Evolutionary conservation across 2,329 filamentous ascomycete species (phyloP).

Genomic region (Botrytis tulipae): DNA sequence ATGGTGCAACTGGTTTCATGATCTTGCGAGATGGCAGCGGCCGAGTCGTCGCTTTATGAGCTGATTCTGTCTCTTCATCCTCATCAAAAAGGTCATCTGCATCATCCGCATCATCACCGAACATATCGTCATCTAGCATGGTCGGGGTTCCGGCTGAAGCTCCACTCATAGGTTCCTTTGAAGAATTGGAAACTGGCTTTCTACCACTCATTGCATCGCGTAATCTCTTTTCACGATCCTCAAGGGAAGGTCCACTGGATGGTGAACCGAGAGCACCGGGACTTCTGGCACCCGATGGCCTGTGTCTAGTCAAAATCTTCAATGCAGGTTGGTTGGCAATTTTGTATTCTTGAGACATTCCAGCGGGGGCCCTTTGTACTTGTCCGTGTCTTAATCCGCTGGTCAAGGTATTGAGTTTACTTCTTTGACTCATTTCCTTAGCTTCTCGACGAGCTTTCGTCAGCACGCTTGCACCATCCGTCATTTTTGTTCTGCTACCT

Average conservation of each 20-base stretch:
- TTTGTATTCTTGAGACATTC: slow-evolving; percentile 54
- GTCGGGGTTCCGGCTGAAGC: slow-evolving; percentile 9
- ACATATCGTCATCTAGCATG: slow-evolving; percentile 29
- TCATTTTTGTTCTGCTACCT: slow-evolving; percentile 53
- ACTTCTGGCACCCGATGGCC: slow-evolving; percentile 26
- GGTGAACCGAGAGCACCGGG: slow-evolving; percentile 26
- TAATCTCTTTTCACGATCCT: slow-evolving; percentile 41
- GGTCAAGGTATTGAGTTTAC: slow-evolving; percentile 46
- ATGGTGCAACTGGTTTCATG: slow-evolving; percentile 2
- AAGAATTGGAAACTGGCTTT: slow-evolving; percentile 5
- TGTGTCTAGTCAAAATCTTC: slow-evolving; percentile 39
- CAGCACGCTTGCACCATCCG: slow-evolving; percentile 53
- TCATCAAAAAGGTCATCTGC: slow-evolving; percentile 34
- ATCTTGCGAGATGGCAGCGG: slow-evolving; percentile 19
- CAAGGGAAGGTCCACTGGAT: slow-evolving; percentile 28
- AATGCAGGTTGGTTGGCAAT: slow-evolving; percentile 43
- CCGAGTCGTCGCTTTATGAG: slow-evolving; percentile 1
- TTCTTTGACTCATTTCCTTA: slow-evolving; percentile 51
- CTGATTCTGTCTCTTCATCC: not conserved
- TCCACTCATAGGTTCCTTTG: slow-evolving; percentile 28
- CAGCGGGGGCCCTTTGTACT: slow-evolving; percentile 50
- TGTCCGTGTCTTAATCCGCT: slow-evolving; percentile 39
- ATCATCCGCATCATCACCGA: slow-evolving; percentile 27
- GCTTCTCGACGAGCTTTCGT: slow-evolving; percentile 56
- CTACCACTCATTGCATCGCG: slow-evolving; percentile 30